Percentiles rank a stretch among this genome's conserved stretches.
Conservation (phyloP, 208 protist genomes). For the Vickermania ingenoplastis region DNA sequence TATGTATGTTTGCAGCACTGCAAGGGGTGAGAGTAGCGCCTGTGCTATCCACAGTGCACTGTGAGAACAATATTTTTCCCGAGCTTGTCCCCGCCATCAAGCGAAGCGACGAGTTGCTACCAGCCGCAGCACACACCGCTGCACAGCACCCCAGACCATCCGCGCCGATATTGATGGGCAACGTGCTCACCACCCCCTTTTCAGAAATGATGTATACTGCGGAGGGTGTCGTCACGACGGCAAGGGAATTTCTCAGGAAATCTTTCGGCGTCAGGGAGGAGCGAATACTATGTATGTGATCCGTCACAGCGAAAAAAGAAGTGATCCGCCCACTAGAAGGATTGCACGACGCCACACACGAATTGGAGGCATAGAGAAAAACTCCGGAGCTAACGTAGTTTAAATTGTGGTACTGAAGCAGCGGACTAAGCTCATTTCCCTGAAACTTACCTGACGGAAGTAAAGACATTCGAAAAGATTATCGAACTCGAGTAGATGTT, state of each 20-base stretch:
- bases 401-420: not conserved
- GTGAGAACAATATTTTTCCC: not conserved
- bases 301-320: not conserved
- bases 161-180: not conserved
- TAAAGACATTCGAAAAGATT: no score
- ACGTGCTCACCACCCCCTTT: not conserved
- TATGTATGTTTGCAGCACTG: not conserved
- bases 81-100: not conserved
- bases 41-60: not conserved
- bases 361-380: not conserved
- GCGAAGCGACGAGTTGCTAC: not conserved
- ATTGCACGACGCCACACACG: not conserved
- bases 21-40: not conserved
- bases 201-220: not conserved
- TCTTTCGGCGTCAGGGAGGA: not conserved
- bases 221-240: not conserved
- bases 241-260: not conserved
- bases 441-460: constrained; percentile 1
- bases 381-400: not conserved
- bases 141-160: not conserved
- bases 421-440: not conserved
- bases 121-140: not conserved
- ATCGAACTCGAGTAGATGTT: no score
- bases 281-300: not conserved
- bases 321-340: not conserved